Conservation (phyloP, 345 rosid genomes). For the Gossypium mustelinum region DNA sequence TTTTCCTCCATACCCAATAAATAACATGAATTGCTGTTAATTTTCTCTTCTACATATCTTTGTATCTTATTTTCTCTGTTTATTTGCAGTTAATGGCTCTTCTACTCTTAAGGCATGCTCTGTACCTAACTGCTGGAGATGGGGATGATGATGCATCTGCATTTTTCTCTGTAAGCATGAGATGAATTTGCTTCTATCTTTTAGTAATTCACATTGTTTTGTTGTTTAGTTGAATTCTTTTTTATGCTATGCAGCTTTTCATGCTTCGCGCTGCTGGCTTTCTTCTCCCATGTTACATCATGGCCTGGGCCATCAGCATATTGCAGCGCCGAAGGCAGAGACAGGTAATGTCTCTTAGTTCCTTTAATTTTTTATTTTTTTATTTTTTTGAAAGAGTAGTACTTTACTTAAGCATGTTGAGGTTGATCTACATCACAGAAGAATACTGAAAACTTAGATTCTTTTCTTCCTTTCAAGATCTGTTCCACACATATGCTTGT, state of each 20-base stretch:
- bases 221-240: slow-evolving; percentile 2
- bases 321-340: slow-evolving; percentile 91
- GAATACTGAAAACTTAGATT: not conserved
- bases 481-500: not conserved
- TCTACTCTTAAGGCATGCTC: slow-evolving; percentile 81
- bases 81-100: slow-evolving; percentile 87
- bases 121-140: slow-evolving; percentile 62
- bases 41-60: not conserved
- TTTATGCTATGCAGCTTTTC: slow-evolving; percentile 59
- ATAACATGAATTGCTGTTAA: not conserved
- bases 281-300: slow-evolving; percentile 94
- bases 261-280: slow-evolving; percentile 89
- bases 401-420: not conserved
- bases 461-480: not conserved
- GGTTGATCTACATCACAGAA: slow-evolving; percentile 7
- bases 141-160: slow-evolving; percentile 80
- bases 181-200: not conserved
- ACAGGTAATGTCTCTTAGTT: slow-evolving; percentile 45
- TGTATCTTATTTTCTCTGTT: slow-evolving; percentile 1
- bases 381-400: not conserved
- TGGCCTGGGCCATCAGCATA: slow-evolving; percentile 98
- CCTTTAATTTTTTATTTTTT: too few species aligned
- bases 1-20: not conserved
- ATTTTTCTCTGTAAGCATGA: slow-evolving; percentile 71
- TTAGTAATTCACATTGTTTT: not conserved